phyloP scores from a whole-genome alignment of 495 filamentous ascomycete species.

The Hypoxylon lienhwacheense region DNA sequence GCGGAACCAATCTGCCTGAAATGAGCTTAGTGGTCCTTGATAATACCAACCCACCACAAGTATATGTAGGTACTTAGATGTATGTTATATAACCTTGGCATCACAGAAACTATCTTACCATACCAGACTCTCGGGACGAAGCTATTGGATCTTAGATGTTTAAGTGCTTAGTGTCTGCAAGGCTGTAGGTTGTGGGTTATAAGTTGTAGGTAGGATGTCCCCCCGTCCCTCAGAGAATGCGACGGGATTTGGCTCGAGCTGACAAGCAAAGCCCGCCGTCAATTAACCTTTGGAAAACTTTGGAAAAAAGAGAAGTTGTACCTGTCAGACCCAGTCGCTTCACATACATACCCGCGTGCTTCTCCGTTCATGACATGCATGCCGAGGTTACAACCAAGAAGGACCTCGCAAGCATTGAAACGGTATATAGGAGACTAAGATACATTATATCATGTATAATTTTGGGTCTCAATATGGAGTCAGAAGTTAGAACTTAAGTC shows the following conservation, averaged over 20 bases:
- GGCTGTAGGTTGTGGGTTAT: conserved; percentile 7
- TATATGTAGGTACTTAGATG: no score
- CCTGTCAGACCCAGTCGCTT: conserved; percentile 17
- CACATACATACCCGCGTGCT: conserved; percentile 9
- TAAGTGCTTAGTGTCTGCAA: conserved; percentile 23
- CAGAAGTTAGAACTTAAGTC: conserved; percentile 17
- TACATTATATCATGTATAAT: no score
- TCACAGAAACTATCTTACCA: conserved; percentile 20
- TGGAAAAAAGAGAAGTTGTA: conserved; percentile 7
- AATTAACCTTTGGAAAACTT: background rate
- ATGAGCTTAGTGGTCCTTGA: conserved; percentile 15
- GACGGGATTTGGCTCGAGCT: conserved; percentile 27
- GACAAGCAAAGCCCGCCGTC: conserved; percentile 23
- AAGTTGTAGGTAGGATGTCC: background rate
- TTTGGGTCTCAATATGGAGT: no score
- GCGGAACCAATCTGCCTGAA: conserved; percentile 1
- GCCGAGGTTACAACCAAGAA: conserved; percentile 7
- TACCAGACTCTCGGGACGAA: conserved; percentile 32
- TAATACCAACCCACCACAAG: no score
- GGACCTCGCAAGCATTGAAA: background rate
- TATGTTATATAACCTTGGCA: no score
- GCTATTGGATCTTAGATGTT: conserved; percentile 14
- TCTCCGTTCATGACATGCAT: conserved; percentile 24
- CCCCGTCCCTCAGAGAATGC: background rate
- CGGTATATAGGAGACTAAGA: conserved; percentile 8